Conservation (phyloP, 352 stramenopile species). For the Pythium periplocum region DNA sequence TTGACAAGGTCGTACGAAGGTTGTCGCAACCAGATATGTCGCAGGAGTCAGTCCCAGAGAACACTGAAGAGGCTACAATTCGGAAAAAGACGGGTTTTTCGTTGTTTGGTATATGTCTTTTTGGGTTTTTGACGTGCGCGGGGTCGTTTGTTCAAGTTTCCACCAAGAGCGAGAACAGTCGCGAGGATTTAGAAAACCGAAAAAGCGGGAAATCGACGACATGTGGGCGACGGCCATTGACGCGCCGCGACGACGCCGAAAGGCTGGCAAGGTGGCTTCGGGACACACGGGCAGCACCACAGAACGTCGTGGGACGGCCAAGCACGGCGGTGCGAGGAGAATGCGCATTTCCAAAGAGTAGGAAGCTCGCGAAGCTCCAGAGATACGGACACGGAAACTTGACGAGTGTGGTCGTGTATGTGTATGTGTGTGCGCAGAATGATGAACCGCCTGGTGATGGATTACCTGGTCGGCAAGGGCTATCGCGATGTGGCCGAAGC, state of each 20-base stretch:
- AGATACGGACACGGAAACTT: no score
- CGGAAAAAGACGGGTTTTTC: constrained; percentile 15
- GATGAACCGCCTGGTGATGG: constrained; percentile 79
- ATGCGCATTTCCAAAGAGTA: constrained; percentile 71
- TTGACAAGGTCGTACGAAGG: constrained; percentile 4
- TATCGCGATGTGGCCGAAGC: constrained; percentile 73
- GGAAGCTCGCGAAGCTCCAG: constrained; percentile 2
- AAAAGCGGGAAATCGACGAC: no score
- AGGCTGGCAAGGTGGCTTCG: no score
- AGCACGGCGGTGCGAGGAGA: constrained; percentile 26
- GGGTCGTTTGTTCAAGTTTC: no score
- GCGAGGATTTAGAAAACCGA: no score
- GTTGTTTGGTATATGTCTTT: constrained; percentile 8
- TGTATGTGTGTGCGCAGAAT: constrained; percentile 23
- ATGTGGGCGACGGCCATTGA: no score
- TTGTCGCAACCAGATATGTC: background rate
- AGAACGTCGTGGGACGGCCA: constrained; percentile 11
- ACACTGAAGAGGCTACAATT: background rate
- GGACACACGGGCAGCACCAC: background rate
- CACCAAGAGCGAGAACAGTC: no score
- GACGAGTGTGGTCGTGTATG: background rate
- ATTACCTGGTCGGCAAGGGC: constrained; percentile 77
- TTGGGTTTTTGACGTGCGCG: background rate
- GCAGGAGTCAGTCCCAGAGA: no score
- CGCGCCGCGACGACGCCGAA: no score